Conservation (phyloP, 1,139 yeast genomes). For the Pichia sp. region DNA sequence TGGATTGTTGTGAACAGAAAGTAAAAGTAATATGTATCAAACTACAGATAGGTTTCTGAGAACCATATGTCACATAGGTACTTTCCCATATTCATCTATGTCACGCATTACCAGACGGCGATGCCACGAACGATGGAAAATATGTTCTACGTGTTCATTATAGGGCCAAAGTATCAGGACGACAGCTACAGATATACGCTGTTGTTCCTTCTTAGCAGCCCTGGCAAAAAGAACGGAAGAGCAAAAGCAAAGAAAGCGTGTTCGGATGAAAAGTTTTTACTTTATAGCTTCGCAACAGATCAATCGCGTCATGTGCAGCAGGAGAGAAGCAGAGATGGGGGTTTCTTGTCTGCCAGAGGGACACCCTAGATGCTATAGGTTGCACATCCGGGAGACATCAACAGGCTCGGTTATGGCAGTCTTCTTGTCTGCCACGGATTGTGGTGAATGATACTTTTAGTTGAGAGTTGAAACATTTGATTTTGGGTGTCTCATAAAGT, state of each 20-base stretch:
- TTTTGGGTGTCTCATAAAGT: too few relatives aligned
- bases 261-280: not conserved
- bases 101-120: slow-evolving; percentile 18
- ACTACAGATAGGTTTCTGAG: too few relatives aligned
- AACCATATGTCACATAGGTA: slow-evolving; percentile 67
- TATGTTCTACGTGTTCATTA: slow-evolving; percentile 62
- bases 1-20: slow-evolving; percentile 26
- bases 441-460: too few relatives aligned
- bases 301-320: not conserved
- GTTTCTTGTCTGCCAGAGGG: too few relatives aligned
- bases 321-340: not conserved
- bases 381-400: too few relatives aligned
- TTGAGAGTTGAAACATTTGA: too few relatives aligned
- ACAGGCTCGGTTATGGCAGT: too few relatives aligned
- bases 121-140: slow-evolving; percentile 62
- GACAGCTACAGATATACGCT: slow-evolving; percentile 12
- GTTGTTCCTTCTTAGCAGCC: slow-evolving; percentile 12
- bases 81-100: slow-evolving; percentile 72
- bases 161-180: slow-evolving; percentile 57
- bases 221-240: slow-evolving; percentile 3
- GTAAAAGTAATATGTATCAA: not conserved
- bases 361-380: too few relatives aligned
- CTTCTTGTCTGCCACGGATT: too few relatives aligned
- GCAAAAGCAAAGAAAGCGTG: not conserved
- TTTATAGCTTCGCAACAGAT: too few relatives aligned